Evolutionary conservation across 2,329 filamentous ascomycete species (phyloP), one percentile per base, ranked within the genome.

Genomic region (Grosmannia penicillata): DNA sequence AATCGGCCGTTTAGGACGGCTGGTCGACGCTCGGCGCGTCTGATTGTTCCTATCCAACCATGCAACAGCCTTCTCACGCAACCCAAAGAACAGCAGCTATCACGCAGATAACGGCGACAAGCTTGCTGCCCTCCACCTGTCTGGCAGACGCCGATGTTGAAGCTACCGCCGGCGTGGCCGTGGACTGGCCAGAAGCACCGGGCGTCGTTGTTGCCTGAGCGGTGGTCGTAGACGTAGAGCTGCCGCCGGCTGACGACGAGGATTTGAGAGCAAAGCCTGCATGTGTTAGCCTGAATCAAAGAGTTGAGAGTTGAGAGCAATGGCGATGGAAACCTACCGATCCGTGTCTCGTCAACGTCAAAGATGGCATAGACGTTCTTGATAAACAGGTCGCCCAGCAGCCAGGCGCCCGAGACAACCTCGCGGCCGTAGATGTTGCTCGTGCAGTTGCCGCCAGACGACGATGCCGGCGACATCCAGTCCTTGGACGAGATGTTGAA

Each of bases 341-440:
- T 72, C 37, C 68, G 70, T 31, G 56, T 58, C 46, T 75, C 52
- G 45, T 89, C 84, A 38, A 72, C 73, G 54, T 94, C 86, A 53
- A 93, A 93, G 19, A 91, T 78, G 2, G 75, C 66, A 53, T 93
- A 93, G 14, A 93, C 85, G 48, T 93, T 93, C 62, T 93, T 93
- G 44, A 94, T 59, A 49, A 93, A 93, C 1, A 80, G 73, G 47
- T 86, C 85, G 2, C 86, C 86, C 1, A 93, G 58, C n/a, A 94
- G 65, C 84, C 85, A 93, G 22, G 75, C 49, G 48, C 62, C 65
- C 1, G 65, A 59, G 33, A 84, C 76, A 13, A 82, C 73, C 52
- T 79, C 70, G 21, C 75, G 67, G 2, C 80, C 82, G 38, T 85
- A 78, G 26, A 93, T 72, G 49, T 82, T 86, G 54, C 82, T 87